Evolutionary conservation across 345 rosid species (phyloP).

Genomic region (Syzygium aromaticum): DNA sequence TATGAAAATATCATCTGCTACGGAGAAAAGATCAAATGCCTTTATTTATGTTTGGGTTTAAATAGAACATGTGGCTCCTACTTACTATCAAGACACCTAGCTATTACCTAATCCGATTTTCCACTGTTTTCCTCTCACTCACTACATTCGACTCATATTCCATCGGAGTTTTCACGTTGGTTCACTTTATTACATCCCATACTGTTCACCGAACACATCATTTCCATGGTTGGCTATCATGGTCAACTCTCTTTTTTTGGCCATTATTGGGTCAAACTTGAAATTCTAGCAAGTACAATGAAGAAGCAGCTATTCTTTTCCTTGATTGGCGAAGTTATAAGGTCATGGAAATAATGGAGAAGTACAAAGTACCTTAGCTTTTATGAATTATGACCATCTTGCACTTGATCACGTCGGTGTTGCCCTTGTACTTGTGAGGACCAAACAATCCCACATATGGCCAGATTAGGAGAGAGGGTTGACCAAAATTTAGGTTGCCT

Average conservation of each 20-base stretch:
- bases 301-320: not conserved
- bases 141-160: not conserved
- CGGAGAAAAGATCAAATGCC: not conserved
- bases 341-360: not conserved
- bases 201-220: not conserved
- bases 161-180: not conserved
- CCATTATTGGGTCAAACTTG: not conserved
- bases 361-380: not conserved
- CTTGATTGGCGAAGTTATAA: no score
- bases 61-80: not conserved
- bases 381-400: not conserved
- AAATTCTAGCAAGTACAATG: not conserved
- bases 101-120: not conserved
- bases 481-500: not conserved
- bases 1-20: not conserved
- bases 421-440: not conserved
- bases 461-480: not conserved
- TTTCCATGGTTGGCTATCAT: not conserved
- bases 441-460: not conserved
- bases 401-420: not conserved
- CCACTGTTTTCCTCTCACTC: not conserved
- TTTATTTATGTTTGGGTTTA: not conserved
- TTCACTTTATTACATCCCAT: not conserved
- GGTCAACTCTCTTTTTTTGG: not conserved
- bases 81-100: not conserved